Evolutionary conservation across 176 grass and related monocot genomes (phyloP), one percentile per base, ranked within the genome.

Genomic region (Cymbopogon citratus): DNA sequence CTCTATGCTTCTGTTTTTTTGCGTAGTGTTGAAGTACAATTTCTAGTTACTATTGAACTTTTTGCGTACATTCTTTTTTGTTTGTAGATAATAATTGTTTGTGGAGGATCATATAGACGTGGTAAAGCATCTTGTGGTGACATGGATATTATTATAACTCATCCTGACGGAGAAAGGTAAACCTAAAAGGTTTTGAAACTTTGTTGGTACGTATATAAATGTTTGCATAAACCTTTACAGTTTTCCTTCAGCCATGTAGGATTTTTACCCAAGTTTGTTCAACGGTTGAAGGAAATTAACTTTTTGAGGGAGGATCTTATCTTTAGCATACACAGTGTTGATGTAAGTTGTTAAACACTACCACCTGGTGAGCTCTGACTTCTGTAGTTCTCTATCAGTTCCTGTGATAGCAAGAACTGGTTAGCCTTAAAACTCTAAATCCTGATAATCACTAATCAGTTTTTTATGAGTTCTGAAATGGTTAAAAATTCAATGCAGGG

Each of bases 231-330:
- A n/a, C 5, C 19, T 6, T 48, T 51, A 18, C 27, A 6, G 19
- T 66, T 41, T 54, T 25, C 70, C 31, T 81, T 51, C 85, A 98
- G 95, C 63, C 92, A 98, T 87, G 85, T 83, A 87, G 95, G 92
- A n/a, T 95, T 98, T 80, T 85, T 94, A 84, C 62, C 63, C 2
- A 94, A 78, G 79, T 94, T 92, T 88, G 88, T 94, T 72, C 88
- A 94, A 75, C 77, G 78, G 29, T 66, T 98, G 75, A 98, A 95
- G 87, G 88, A 88, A 57, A 91, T 88, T n/a, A 91, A 90, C 48
- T 98, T 98, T 89, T 87, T 98, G 48, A 91, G 90, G 78, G 95
- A 98, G 76, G 95, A 95, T 87, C 92, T 98, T 85, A 70, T 98
- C 36, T 95, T 98, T 83, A 98, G 95, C 84, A 81, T 91, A 56